These are phyloP conservation scores for Annona squamosa DNA, from an alignment of 164 flowering plant genomes.

Conservation along the genomic window DNA sequence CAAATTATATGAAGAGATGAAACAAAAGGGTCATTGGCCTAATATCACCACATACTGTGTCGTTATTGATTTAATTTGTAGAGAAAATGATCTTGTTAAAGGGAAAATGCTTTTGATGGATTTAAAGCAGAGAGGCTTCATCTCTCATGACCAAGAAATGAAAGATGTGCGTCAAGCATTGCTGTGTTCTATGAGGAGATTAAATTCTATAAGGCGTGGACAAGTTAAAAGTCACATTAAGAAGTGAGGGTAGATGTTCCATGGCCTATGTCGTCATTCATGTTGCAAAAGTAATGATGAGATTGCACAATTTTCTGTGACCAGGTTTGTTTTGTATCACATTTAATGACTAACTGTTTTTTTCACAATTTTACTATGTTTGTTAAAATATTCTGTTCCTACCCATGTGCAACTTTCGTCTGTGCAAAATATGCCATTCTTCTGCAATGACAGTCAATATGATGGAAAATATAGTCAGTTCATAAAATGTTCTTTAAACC, in stretches of 20 bases:
- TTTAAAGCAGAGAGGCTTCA: conserved; percentile 45
- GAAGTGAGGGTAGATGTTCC: background rate
- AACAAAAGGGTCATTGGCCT: conserved; percentile 42
- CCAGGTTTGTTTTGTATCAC: no score
- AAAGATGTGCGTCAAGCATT: conserved; percentile 25
- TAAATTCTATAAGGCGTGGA: conserved; percentile 31
- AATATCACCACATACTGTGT: conserved; percentile 44
- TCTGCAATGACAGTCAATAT: no score
- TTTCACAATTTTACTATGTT: no score
- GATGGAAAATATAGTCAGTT: no score
- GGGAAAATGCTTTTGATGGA: conserved; percentile 48
- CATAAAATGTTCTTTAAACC: no score
- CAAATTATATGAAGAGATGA: conserved; percentile 71
- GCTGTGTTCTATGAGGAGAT: conserved; percentile 28
- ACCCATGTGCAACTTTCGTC: no score
- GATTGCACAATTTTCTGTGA: no score
- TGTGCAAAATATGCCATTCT: no score
- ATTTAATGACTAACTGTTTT: no score
- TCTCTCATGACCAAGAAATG: conserved; percentile 19
- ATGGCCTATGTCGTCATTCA: no score
- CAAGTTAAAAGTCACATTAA: conserved; percentile 12
- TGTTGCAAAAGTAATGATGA: no score
- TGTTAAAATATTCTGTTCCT: no score
- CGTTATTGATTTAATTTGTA: conserved; percentile 37
- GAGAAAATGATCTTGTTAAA: conserved; percentile 19